These are phyloP conservation scores for Solidago caesia DNA, from an alignment of 129 eudicot species.

Conservation along the genomic window DNA sequence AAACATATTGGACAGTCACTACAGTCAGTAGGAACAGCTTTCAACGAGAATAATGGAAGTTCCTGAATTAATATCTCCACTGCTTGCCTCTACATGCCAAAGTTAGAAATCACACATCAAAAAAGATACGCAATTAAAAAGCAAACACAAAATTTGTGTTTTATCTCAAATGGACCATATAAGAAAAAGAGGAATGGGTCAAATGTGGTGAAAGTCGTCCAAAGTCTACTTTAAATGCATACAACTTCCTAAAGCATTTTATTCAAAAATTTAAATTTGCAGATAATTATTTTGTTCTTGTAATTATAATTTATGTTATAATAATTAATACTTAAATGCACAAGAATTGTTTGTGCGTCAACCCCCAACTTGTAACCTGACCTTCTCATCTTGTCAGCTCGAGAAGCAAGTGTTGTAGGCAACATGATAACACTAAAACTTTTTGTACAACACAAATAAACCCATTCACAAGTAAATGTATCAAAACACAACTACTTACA, in stretches of 20 bases:
- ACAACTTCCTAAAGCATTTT: slow-evolving; percentile 6
- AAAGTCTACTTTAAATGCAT: not conserved
- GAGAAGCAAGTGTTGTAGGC: too few relatives aligned
- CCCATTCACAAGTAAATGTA: not conserved
- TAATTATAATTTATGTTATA: too few relatives aligned
- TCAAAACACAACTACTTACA: not conserved
- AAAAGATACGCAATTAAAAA: not conserved
- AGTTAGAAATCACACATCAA: slow-evolving; percentile 1
- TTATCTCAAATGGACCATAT: not conserved
- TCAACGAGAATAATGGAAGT: slow-evolving; percentile 83
- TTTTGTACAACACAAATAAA: not conserved
- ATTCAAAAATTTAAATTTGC: not conserved
- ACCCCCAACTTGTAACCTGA: not conserved
- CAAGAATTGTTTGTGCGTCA: too few relatives aligned
- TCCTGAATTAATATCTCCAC: slow-evolving; percentile 84
- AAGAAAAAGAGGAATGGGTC: not conserved
- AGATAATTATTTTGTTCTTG: too few relatives aligned
- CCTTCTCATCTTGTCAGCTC: not conserved
- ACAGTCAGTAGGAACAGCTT: slow-evolving; percentile 97
- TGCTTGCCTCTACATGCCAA: slow-evolving; percentile 71
- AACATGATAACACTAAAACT: too few relatives aligned
- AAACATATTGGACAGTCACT: slow-evolving; percentile 98
- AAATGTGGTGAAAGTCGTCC: not conserved
- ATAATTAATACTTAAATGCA: too few relatives aligned
- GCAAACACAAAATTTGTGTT: not conserved